These are phyloP conservation scores for Ensete ventricosum DNA, from an alignment of 176 grass and related monocot genomes.

Conservation along the genomic window DNA sequence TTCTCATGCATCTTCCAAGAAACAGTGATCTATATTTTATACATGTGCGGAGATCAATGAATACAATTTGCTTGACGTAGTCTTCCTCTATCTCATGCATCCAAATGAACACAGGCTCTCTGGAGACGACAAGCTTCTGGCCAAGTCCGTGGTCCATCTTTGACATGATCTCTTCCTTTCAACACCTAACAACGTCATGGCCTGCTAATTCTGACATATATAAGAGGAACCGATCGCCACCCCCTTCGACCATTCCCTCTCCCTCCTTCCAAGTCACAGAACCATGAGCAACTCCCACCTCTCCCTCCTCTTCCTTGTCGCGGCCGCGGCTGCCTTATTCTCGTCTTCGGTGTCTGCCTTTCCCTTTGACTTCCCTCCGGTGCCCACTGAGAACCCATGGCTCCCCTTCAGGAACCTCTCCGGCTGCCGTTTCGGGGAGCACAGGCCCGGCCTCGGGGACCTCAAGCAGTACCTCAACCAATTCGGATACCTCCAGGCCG, in stretches of 20 bases:
- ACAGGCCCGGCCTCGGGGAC: slow-evolving; percentile 39
- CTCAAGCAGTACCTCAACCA: slow-evolving; percentile 60
- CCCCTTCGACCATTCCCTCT: neutral
- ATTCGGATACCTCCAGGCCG: slow-evolving; percentile 37
- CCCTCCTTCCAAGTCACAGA: too few relatives aligned
- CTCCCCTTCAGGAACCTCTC: slow-evolving; percentile 66
- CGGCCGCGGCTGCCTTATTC: neutral
- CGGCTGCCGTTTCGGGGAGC: slow-evolving; percentile 57
- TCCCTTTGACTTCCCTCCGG: neutral
- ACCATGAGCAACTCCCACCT: too few relatives aligned
- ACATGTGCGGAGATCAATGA: too few relatives aligned
- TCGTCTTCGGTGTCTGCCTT: neutral
- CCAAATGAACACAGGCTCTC: too few relatives aligned
- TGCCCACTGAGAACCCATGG: slow-evolving; percentile 26
- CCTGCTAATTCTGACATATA: neutral
- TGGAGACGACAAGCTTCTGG: too few relatives aligned
- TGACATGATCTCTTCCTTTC: neutral
- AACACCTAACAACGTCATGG: neutral
- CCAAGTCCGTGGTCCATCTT: too few relatives aligned
- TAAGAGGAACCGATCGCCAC: neutral
- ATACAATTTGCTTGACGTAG: too few relatives aligned
- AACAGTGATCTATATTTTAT: too few relatives aligned
- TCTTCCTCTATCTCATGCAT: too few relatives aligned
- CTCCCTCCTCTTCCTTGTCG: neutral
- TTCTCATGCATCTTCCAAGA: too few relatives aligned